A percentile compares a stretch with the other conserved stretches of the same genome.
Conservation (phyloP, 192 early-diverging fungal genomes). For the Coemansia javaensis region DNA sequence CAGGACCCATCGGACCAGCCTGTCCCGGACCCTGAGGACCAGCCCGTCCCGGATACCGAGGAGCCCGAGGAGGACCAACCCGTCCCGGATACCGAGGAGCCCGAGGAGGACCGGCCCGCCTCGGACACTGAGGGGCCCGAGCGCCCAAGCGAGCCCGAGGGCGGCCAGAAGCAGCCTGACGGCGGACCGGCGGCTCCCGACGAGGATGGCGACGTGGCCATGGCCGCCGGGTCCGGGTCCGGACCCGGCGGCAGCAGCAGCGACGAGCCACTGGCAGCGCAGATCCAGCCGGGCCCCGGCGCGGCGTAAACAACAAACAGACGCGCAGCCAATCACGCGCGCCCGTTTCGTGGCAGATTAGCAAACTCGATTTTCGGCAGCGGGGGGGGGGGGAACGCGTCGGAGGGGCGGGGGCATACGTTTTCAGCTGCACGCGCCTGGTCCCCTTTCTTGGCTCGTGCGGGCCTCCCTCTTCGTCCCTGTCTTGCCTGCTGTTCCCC, state of each 20-base stretch:
- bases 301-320: not conserved
- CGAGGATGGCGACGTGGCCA: not conserved
- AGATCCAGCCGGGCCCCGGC: too few relatives aligned
- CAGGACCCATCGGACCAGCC: constrained; percentile 1
- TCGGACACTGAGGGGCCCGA: too few relatives aligned
- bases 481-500: not conserved
- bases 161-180: not conserved
- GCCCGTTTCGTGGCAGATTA: not conserved
- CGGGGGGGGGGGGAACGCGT: too few relatives aligned
- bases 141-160: not conserved
- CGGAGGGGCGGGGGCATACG: too few relatives aligned
- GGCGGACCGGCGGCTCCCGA: not conserved
- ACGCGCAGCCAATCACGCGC: constrained; percentile 21
- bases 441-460: not conserved
- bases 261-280: too few relatives aligned
- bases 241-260: too few relatives aligned
- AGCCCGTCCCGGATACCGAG: constrained; percentile 3
- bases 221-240: too few relatives aligned
- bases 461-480: not conserved
- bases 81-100: constrained; percentile 3
- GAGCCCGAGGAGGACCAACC: constrained; percentile 10
- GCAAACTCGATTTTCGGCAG: constrained; percentile 10
- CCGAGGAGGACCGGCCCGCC: constrained; percentile 1
- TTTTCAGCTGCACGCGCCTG: not conserved
- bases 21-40: constrained; percentile 4